These are phyloP conservation scores for Calocybe cyanea DNA, from an alignment of 768 basidiomycete species.

Conservation along the genomic window DNA sequence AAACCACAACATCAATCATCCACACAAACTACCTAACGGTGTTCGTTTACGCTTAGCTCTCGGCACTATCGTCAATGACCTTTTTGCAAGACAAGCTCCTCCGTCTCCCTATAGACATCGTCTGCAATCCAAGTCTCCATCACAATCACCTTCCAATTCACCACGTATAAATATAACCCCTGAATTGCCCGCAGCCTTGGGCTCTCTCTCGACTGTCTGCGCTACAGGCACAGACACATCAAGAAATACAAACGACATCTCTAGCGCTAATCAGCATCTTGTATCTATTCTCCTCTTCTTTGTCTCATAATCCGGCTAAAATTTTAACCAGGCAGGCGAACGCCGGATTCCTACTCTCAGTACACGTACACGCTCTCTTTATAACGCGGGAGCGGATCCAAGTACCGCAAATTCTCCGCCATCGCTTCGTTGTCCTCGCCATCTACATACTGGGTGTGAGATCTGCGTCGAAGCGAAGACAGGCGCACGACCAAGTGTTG, in stretches of 20 bases:
- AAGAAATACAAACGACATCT: conserved; percentile 21
- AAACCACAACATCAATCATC: conserved; percentile 28
- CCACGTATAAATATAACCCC: conserved; percentile 18
- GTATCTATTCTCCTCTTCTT: conserved; percentile 9
- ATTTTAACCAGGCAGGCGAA: conserved; percentile 4
- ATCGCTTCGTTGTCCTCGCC: conserved; percentile 64
- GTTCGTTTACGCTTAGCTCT: conserved; percentile 75
- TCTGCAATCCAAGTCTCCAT: conserved; percentile 20
- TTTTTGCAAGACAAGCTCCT: conserved; percentile 74
- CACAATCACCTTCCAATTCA: conserved; percentile 19
- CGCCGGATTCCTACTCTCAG: conserved; percentile 23
- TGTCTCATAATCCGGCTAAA: conserved; percentile 4
- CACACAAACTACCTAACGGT: conserved; percentile 73
- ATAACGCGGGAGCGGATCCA: conserved; percentile 59
- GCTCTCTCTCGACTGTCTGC: conserved; percentile 20
- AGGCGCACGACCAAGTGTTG: conserved; percentile 21
- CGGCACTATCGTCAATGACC: conserved; percentile 74
- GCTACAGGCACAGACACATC: conserved; percentile 11
- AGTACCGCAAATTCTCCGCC: conserved; percentile 60
- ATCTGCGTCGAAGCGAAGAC: conserved; percentile 70
- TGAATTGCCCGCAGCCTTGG: conserved; percentile 22
- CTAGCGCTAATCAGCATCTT: conserved; percentile 9
- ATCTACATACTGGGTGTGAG: conserved; percentile 69
- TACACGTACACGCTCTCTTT: conserved; percentile 46
- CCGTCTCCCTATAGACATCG: conserved; percentile 41